A percentile compares a stretch with the other conserved stretches of the same genome.
phyloP scores from a whole-genome alignment of 805 yeast species.

The Danielia reshetovae region DNA sequence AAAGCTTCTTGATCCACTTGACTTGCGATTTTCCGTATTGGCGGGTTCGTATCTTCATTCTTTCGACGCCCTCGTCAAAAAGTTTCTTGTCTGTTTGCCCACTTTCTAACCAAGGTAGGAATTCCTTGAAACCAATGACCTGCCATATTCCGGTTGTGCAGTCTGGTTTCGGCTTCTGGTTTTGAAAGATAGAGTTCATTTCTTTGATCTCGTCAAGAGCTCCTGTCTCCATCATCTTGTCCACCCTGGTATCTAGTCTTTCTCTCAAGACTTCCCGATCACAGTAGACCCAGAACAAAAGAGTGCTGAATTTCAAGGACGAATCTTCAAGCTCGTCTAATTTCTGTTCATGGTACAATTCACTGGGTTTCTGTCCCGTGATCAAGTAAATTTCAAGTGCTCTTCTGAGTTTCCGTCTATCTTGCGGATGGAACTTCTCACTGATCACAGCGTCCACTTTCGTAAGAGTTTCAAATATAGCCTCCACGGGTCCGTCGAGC shows the following conservation, averaged over 20 bases:
- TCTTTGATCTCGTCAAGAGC: slow-evolving; percentile 66
- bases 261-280: slow-evolving; percentile 51
- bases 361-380: slow-evolving; percentile 68
- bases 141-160: slow-evolving; percentile 84
- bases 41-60: slow-evolving; percentile 81
- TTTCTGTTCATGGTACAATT: slow-evolving; percentile 61
- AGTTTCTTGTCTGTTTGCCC: slow-evolving; percentile 10
- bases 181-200: slow-evolving; percentile 45
- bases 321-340: slow-evolving; percentile 39
- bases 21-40: slow-evolving; percentile 85
- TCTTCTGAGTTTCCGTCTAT: slow-evolving; percentile 69
- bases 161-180: slow-evolving; percentile 37
- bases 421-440: slow-evolving; percentile 87
- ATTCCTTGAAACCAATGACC: slow-evolving; percentile 91
- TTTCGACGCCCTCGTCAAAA: slow-evolving; percentile 50
- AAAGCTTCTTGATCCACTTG: slow-evolving; percentile 79
- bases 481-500: slow-evolving; percentile 53
- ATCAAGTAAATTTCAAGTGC: slow-evolving; percentile 75
- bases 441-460: slow-evolving; percentile 69
- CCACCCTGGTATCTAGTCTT: slow-evolving; percentile 77
- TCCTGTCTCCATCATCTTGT: slow-evolving; percentile 71
- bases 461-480: slow-evolving; percentile 45
- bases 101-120: slow-evolving; percentile 60
- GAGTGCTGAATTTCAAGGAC: slow-evolving; percentile 52
- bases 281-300: slow-evolving; percentile 82